Evolutionary conservation across 352 stramenopile species (phyloP).

Genomic region (Pythium oligandrum): DNA sequence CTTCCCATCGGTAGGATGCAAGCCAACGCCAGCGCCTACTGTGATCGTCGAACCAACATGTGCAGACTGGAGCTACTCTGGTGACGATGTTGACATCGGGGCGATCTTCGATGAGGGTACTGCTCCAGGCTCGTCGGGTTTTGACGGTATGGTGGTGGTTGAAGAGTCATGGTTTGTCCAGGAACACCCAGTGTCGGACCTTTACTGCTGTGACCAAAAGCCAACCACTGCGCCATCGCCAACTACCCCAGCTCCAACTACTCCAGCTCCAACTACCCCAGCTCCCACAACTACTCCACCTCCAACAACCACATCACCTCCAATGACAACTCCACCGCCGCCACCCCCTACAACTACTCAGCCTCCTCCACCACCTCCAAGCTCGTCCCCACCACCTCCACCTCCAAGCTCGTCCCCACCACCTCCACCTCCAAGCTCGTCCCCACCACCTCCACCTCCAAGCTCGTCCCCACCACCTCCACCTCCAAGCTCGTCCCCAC

Average conservation of each 20-base stretch:
- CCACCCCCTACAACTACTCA: background rate
- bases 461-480: no score
- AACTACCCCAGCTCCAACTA: background rate
- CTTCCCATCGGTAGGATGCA: conserved; percentile 12
- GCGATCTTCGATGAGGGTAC: conserved; percentile 2
- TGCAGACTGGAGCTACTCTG: background rate
- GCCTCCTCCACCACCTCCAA: background rate
- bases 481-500: no score
- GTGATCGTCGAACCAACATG: no score
- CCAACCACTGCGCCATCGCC: conserved; percentile 2
- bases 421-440: no score
- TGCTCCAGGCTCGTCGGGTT: conserved; percentile 1
- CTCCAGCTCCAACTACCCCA: background rate
- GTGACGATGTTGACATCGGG: background rate
- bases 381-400: background rate
- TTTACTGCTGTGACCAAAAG: conserved; percentile 8
- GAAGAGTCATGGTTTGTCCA: conserved; percentile 6
- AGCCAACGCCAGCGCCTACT: conserved; percentile 6
- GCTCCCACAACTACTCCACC: background rate
- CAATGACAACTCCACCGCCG: background rate
- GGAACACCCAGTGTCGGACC: background rate
- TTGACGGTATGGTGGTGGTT: conserved; percentile 3
- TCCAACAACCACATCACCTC: conserved; percentile 1
- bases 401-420: no score
- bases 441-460: no score